Evolutionary conservation across 1,284 basidiomycete species (phyloP).

Genomic region (Amylostereum chailletii): DNA sequence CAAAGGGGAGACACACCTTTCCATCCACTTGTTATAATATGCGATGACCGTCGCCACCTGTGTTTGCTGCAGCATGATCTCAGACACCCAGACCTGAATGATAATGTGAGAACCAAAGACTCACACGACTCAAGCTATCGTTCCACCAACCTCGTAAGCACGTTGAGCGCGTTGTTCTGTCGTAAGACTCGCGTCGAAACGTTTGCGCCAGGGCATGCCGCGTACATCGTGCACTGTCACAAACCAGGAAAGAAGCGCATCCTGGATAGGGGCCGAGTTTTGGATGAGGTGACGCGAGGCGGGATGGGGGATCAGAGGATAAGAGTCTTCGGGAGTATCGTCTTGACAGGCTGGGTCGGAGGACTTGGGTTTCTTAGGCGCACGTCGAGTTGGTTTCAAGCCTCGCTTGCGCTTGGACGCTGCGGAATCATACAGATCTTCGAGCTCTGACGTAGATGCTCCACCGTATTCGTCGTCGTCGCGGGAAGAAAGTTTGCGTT

Average conservation of each 20-base stretch:
- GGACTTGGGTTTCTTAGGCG: too few species aligned
- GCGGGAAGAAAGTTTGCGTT: too few species aligned
- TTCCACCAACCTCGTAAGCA: not conserved
- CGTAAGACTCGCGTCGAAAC: not conserved
- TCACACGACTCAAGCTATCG: not conserved
- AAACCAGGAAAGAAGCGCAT: not conserved
- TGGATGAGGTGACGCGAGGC: not conserved
- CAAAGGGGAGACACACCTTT: slow-evolving; percentile 38
- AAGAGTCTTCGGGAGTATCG: too few species aligned
- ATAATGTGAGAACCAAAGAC: not conserved
- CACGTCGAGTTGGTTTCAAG: too few species aligned
- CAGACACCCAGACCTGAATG: slow-evolving; percentile 77
- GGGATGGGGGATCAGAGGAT: not conserved
- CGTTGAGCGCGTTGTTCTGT: not conserved
- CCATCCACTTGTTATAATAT: slow-evolving; percentile 84
- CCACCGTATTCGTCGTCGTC: too few species aligned
- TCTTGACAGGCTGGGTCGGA: too few species aligned
- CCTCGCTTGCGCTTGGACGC: too few species aligned
- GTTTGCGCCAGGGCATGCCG: slow-evolving; percentile 1
- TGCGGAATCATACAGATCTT: too few species aligned
- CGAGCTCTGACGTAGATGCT: too few species aligned
- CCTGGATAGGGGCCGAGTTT: not conserved
- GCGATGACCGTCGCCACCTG: slow-evolving; percentile 86
- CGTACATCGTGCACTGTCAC: not conserved
- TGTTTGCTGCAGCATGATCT: slow-evolving; percentile 98